Percentiles rank a stretch among this genome's conserved stretches.
Conservation (phyloP, 495 filamentous ascomycete species). For the Talaromyces thailandensis region DNA sequence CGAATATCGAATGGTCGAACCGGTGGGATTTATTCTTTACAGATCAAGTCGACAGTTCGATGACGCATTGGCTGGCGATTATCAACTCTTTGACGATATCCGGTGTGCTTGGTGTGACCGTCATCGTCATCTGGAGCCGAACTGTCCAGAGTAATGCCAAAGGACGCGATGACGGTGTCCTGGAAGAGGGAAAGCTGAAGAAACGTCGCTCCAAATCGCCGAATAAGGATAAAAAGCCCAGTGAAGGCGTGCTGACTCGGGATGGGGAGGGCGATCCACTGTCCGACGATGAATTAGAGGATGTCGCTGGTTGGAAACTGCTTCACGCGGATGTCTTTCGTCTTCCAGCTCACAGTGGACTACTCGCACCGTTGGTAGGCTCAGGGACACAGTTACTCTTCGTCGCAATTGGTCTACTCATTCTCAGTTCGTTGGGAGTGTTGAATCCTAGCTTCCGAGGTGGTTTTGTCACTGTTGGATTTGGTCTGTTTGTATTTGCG, state of each 20-base stretch:
- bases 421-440: slow-evolving; percentile 74
- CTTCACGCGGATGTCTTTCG: slow-evolving; percentile 95
- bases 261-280: slow-evolving; percentile 52
- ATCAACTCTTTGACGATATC: slow-evolving; percentile 85
- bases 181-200: slow-evolving; percentile 62
- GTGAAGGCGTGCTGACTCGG: slow-evolving; percentile 57
- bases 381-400: slow-evolving; percentile 87
- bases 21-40: slow-evolving; percentile 93
- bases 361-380: slow-evolving; percentile 79
- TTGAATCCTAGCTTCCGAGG: slow-evolving; percentile 89
- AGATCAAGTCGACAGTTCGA: slow-evolving; percentile 76
- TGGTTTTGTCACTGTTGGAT: slow-evolving; percentile 80
- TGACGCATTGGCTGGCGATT: slow-evolving; percentile 89
- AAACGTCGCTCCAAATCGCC: slow-evolving; percentile 37
- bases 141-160: slow-evolving; percentile 80
- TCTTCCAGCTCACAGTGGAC: slow-evolving; percentile 59
- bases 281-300: slow-evolving; percentile 78
- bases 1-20: slow-evolving; percentile 72
- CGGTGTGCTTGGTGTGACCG: slow-evolving; percentile 69
- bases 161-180: slow-evolving; percentile 50
- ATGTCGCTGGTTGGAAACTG: slow-evolving; percentile 87
- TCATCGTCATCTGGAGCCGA: slow-evolving; percentile 76
- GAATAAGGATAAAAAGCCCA: slow-evolving; percentile 38
- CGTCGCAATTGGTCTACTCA: slow-evolving; percentile 69
- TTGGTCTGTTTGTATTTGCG: slow-evolving; percentile 82